phyloP scores from a whole-genome alignment of 2,329 filamentous ascomycete genomes.

The Apiospora sp. region DNA sequence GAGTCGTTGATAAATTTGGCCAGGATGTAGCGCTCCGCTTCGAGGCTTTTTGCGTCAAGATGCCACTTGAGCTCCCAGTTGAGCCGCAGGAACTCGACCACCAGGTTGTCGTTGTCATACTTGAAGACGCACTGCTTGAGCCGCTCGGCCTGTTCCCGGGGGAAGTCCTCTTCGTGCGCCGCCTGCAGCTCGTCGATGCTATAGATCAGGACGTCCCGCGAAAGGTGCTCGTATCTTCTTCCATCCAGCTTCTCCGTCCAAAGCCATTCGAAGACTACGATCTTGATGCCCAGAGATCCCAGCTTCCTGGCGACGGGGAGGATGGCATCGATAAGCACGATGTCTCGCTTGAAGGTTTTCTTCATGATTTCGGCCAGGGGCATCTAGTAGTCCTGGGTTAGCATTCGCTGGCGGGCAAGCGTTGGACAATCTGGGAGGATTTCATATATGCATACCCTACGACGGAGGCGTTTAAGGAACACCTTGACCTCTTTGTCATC shows the following conservation, averaged over 20 bases:
- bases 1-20: slow-evolving; percentile 3
- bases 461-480: slow-evolving; percentile 4
- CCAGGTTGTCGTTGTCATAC: not conserved
- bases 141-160: not conserved
- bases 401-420: not conserved
- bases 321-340: not conserved
- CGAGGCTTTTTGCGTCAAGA: not conserved
- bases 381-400: not conserved
- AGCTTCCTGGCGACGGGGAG: not conserved
- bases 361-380: slow-evolving; percentile 7
- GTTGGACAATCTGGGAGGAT: not conserved
- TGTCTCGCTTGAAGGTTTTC: slow-evolving; percentile 10
- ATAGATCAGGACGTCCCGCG: not conserved
- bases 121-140: not conserved
- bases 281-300: not conserved
- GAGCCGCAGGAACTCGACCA: slow-evolving; percentile 10
- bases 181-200: slow-evolving; percentile 5
- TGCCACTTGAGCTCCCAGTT: not conserved
- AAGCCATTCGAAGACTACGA: not conserved
- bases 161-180: not conserved
- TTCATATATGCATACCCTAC: not conserved
- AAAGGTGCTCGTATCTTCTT: not conserved
- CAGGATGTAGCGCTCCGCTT: slow-evolving; percentile 11
- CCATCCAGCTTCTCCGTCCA: slow-evolving; percentile 3
- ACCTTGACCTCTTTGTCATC: slow-evolving; percentile 8